Evolutionary conservation across 768 basidiomycete species (phyloP), one percentile per base, ranked within the genome.

Genomic region (Rhodotorula diobovata): DNA sequence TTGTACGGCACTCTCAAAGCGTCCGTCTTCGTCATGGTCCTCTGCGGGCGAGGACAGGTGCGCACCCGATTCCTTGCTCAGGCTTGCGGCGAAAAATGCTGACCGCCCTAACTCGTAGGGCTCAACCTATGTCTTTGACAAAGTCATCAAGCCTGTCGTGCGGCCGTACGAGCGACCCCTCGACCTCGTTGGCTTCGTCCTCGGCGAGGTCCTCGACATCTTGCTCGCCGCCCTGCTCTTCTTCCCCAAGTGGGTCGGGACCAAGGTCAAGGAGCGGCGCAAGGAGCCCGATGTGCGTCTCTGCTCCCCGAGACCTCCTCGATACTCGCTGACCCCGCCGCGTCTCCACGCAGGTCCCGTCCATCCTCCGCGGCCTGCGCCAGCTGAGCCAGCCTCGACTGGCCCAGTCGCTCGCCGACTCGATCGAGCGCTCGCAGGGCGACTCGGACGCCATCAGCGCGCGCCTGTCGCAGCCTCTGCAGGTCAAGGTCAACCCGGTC

Each of bases 111-210:
- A 2, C 28, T 23, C 35, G 11, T 56, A 71, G 69, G 73, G 73
- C 28, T 56, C 73, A 4, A 54, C 50, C 9, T 30, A 62, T 28
- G 14, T 71, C 25, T 74, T 66, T 28, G 56, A 65, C 48, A 71
- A 71, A 43, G 11, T 68, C 10, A 57, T 74, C 55, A 61, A 41
- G 35, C 73, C 73, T 1, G 23, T 56, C 4, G 43, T 74, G 8
- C 56, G 51, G 35, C 73, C 73, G 2, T 74, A 70, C 60, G 73
- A 74, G 37, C 66, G 66, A 0, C 70, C 73, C 10, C 63, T 74
- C 34, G 73, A 74, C 64, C 39, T 57, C 14, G 25, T 61, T 30
- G 67, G 62, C 15, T 74, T 71, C 57, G 63, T 71, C n/a, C 8
- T 53, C 1, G n/a, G 56, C 53, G 73, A 74, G 35, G 10, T 61